These are phyloP conservation scores for Ascochyta pisi DNA, from an alignment of 2,329 filamentous ascomycete genomes.

Conservation along the genomic window DNA sequence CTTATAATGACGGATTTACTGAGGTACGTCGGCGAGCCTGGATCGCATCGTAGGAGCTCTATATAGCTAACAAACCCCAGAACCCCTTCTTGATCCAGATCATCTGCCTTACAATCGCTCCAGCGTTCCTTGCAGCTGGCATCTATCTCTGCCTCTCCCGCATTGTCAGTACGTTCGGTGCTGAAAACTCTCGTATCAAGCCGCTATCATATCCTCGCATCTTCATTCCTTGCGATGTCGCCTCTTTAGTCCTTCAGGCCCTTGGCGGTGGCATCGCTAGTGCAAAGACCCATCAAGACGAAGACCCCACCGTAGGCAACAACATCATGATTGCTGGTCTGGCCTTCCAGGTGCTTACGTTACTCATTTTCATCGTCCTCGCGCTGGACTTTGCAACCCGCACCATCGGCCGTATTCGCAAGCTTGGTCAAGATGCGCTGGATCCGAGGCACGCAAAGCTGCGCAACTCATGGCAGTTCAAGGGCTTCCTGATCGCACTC, in stretches of 20 bases:
- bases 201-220: conserved; percentile 58
- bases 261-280: conserved; percentile 54
- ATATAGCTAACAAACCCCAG: conserved; percentile 36
- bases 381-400: conserved; percentile 51
- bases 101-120: conserved; percentile 63
- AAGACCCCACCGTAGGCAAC: conserved; percentile 49
- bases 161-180: conserved; percentile 50
- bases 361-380: conserved; percentile 52
- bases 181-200: conserved; percentile 51
- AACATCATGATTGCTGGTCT: conserved; percentile 57
- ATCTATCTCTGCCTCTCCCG: conserved; percentile 69
- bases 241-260: conserved; percentile 55
- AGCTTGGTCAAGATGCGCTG: conserved; percentile 33
- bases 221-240: conserved; percentile 58
- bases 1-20: conserved; percentile 64
- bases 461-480: conserved; percentile 54
- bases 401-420: conserved; percentile 29
- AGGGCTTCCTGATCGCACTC: conserved; percentile 63
- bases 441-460: conserved; percentile 36
- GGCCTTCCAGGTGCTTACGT: conserved; percentile 53
- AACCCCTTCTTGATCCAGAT: conserved; percentile 71
- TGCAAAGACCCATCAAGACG: conserved; percentile 36
- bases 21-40: conserved; percentile 32
- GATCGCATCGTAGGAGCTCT: neutral
- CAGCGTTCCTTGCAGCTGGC: conserved; percentile 65